Percentiles rank a stretch among this genome's conserved stretches.
Conservation (phyloP, 495 filamentous ascomycete species). For the Talaromyces borbonicus region DNA sequence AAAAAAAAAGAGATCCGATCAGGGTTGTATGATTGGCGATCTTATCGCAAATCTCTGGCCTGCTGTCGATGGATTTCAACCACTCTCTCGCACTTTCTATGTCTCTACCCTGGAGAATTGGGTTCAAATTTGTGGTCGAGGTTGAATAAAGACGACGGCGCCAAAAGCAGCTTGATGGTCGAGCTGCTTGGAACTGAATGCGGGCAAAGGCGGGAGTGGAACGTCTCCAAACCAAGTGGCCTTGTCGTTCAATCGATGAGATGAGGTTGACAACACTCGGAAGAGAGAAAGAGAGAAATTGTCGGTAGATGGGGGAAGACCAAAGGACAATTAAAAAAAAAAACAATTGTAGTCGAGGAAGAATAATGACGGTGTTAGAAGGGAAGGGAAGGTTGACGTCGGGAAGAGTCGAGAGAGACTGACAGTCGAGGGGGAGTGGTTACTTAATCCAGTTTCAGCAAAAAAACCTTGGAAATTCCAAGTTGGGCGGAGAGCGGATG, state of each 20-base stretch:
- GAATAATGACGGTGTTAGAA: too few species aligned
- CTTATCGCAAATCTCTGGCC: too few species aligned
- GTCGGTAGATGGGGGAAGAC: neutral
- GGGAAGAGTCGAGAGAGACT: neutral
- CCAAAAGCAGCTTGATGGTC: neutral
- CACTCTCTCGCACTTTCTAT: too few species aligned
- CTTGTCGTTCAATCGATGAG: too few species aligned
- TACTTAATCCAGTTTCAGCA: constrained; percentile 1
- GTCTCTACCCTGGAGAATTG: too few species aligned
- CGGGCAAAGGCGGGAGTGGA: neutral
- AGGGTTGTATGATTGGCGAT: neutral
- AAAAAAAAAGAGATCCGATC: constrained; percentile 9
- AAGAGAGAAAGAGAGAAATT: too few species aligned
- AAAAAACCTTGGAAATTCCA: constrained; percentile 1
- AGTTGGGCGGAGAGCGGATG: neutral
- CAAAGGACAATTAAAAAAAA: neutral
- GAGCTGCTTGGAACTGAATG: neutral
- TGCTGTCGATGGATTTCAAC: too few species aligned
- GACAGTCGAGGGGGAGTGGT: neutral
- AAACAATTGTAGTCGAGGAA: too few species aligned
- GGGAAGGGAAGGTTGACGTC: neutral
- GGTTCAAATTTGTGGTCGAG: neutral
- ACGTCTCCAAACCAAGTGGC: too few species aligned
- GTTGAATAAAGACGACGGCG: neutral
- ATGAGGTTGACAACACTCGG: too few species aligned